Evolutionary conservation across 2,329 filamentous ascomycete species (phyloP).

Genomic region (Penicillium occitanis): DNA sequence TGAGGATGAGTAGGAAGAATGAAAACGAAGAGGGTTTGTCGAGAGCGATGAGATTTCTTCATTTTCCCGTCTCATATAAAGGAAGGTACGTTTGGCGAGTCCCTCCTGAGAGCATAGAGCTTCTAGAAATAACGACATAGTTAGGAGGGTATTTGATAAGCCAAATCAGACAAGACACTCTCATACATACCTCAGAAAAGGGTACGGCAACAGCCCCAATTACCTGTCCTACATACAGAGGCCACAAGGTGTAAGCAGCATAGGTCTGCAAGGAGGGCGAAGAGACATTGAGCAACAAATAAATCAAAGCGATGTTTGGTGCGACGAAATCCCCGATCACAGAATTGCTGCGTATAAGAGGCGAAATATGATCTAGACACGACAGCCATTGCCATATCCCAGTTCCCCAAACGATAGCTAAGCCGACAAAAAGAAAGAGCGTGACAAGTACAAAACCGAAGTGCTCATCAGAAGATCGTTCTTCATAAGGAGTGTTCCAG

Average conservation of each 20-base stretch:
- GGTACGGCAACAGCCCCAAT: neutral
- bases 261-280: neutral
- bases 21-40: too few species aligned
- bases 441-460: too few species aligned
- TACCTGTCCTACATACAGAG: neutral
- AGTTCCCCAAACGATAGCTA: neutral
- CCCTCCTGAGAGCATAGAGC: neutral
- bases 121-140: neutral
- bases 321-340: neutral
- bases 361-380: neutral
- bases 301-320: neutral
- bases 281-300: neutral
- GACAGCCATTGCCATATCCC: neutral
- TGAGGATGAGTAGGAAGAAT: too few species aligned
- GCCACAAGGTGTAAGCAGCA: neutral
- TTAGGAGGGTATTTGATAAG: neutral
- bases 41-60: too few species aligned
- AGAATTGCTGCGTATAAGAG: neutral
- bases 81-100: neutral
- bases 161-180: neutral
- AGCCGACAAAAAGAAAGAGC: neutral
- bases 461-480: too few species aligned
- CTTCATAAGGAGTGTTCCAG: too few species aligned
- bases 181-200: neutral
- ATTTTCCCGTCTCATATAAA: too few species aligned